These are phyloP conservation scores for Nemania diffusa DNA, from an alignment of 2,329 filamentous ascomycete genomes.

Conservation along the genomic window DNA sequence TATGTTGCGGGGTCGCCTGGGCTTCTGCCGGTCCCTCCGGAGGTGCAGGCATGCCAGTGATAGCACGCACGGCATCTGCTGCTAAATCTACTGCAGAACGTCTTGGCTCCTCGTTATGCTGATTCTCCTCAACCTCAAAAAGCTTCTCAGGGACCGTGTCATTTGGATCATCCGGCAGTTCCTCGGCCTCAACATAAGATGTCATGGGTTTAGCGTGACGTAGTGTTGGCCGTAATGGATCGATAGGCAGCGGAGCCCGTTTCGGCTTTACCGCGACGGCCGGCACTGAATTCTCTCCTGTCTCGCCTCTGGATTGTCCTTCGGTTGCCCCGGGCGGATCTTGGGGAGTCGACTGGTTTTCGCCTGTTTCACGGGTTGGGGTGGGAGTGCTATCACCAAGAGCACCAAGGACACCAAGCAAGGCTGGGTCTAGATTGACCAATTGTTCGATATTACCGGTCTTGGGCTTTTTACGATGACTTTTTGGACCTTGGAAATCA, in stretches of 20 bases:
- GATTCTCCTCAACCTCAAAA: slow-evolving; percentile 35
- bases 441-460: slow-evolving; percentile 51
- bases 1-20: slow-evolving; percentile 37
- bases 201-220: slow-evolving; percentile 63
- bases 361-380: slow-evolving; percentile 34
- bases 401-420: slow-evolving; percentile 57
- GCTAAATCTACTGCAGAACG: slow-evolving; percentile 56
- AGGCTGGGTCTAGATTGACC: slow-evolving; percentile 64
- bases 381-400: slow-evolving; percentile 43
- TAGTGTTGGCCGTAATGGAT: slow-evolving; percentile 60
- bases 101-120: slow-evolving; percentile 20
- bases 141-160: slow-evolving; percentile 47
- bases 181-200: slow-evolving; percentile 63
- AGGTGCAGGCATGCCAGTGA: slow-evolving; percentile 40
- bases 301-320: slow-evolving; percentile 34
- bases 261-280: slow-evolving; percentile 35
- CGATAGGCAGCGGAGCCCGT: slow-evolving; percentile 48
- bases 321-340: slow-evolving; percentile 26
- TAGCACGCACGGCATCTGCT: slow-evolving; percentile 50
- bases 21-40: slow-evolving; percentile 11
- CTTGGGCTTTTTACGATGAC: slow-evolving; percentile 56
- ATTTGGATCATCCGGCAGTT: slow-evolving; percentile 58
- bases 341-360: slow-evolving; percentile 31
- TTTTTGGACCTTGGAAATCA: slow-evolving; percentile 60
- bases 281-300: slow-evolving; percentile 30